phyloP scores from a whole-genome alignment of 1,284 basidiomycete genomes.

The Phaffia rhodozyma region DNA sequence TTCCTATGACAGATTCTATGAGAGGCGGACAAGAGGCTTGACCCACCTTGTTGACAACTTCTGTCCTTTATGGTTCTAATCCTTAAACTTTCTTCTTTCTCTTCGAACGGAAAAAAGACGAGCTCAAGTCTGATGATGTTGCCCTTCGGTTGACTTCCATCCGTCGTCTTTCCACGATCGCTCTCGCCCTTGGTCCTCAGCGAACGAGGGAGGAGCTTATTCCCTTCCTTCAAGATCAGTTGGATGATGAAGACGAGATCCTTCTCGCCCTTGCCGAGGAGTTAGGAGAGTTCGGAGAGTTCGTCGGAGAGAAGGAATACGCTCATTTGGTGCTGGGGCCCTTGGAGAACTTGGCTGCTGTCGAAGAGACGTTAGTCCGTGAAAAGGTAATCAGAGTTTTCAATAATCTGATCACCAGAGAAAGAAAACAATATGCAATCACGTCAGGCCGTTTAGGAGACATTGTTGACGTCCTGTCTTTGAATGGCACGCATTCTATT shows the following conservation, averaged over 20 bases:
- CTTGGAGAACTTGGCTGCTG: slow-evolving; percentile 88
- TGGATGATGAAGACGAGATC: slow-evolving; percentile 99
- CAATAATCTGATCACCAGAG: background rate
- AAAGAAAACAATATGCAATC: background rate
- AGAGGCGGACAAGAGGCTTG: background rate
- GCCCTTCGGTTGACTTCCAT: slow-evolving; percentile 88
- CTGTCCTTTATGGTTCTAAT: background rate
- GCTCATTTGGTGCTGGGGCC: slow-evolving; percentile 86
- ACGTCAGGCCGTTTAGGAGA: background rate
- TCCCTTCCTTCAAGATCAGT: slow-evolving; percentile 85
- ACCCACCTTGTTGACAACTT: background rate
- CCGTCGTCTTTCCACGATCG: slow-evolving; percentile 96
- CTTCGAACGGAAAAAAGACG: slow-evolving; percentile 37
- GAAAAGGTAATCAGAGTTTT: slow-evolving; percentile 63
- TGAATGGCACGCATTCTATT: background rate
- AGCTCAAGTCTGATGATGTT: slow-evolving; percentile 88
- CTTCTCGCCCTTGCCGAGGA: slow-evolving; percentile 93
- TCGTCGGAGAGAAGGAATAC: slow-evolving; percentile 79
- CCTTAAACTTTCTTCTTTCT: background rate
- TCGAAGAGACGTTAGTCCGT: slow-evolving; percentile 95
- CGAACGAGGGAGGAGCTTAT: slow-evolving; percentile 92
- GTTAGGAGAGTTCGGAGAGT: slow-evolving; percentile 83
- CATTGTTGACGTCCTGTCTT: background rate
- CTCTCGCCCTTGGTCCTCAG: slow-evolving; percentile 88
- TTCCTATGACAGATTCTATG: background rate